Evolutionary conservation across 345 rosid species (phyloP).

Genomic region (Balakata baccata): DNA sequence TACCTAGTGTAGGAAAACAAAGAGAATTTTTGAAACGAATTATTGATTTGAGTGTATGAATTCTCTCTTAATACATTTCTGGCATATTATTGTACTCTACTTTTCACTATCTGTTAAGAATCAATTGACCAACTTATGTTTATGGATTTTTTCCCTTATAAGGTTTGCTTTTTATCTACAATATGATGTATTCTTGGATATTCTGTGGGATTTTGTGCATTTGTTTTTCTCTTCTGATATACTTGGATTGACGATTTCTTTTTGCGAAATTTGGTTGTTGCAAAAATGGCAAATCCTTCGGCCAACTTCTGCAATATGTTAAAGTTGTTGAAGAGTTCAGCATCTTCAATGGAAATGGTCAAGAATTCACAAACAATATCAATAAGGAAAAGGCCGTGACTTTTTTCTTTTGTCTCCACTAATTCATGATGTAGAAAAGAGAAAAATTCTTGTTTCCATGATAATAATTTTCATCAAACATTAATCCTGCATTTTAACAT

Average conservation of each 20-base stretch:
- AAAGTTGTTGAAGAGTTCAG: not conserved
- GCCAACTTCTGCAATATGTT: not conserved
- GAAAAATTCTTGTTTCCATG: too few relatives aligned
- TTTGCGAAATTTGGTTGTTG: not conserved
- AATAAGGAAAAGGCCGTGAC: not conserved
- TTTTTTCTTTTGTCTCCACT: not conserved
- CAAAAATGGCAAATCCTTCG: not conserved
- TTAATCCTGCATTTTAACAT: too few relatives aligned
- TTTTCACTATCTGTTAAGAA: not conserved
- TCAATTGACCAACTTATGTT: not conserved
- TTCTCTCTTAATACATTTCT: too few relatives aligned
- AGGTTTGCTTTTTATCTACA: not conserved
- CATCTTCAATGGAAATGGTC: slow-evolving; percentile 2
- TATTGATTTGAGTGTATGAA: slow-evolving; percentile 8
- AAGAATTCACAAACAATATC: not conserved
- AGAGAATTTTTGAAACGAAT: not conserved
- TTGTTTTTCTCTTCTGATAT: too few relatives aligned
- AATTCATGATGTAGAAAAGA: not conserved
- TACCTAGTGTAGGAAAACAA: slow-evolving; percentile 10
- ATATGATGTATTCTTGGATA: not conserved
- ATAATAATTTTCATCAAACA: too few relatives aligned
- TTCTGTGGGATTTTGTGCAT: not conserved
- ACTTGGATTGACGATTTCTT: too few relatives aligned
- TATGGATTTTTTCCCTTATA: too few relatives aligned
- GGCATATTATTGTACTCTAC: not conserved